Base-by-base conservation (phyloP, 208 protist species). In the Wallacemonas collosoma region DNA sequence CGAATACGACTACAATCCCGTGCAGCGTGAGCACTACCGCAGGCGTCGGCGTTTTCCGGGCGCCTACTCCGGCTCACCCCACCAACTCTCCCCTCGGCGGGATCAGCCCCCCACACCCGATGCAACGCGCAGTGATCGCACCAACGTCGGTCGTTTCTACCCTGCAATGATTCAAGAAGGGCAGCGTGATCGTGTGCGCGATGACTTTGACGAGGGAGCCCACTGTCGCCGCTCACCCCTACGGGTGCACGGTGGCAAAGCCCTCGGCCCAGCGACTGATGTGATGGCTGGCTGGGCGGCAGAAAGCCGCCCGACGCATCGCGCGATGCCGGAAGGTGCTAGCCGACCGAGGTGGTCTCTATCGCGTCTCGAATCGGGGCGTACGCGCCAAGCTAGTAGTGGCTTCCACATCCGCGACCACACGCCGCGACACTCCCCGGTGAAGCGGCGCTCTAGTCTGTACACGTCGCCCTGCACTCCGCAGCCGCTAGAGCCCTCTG, bases 11-110 rank as follows among this genome's bases (percentile, higher is more conserved):
- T 1, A 63, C 57, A 63, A 17, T 47, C 14, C 38, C 17, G 41
- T 3, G 3, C 60, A 65, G 40, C 60, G 60, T 8, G 60, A 65
- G 60, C 40, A 65, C 60, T 65, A 65, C 40, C 60, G 60, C 38
- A 41, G 60, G 3, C 60, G 41, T 3, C 60, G 60, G 17, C 60
- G 60, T 12, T 65, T 65, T 17, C 60, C 57, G 4, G n/a, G 5
- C 9, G 8, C 60, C 41, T 65, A 45, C 60, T 11, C 7, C 15
- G 8, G 17, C 36, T 63, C 57, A 6, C 14, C 55, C 11, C 55
- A 60, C 55, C 11, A 15, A 15, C 0, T 15, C 11, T 53, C 48
- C 11, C 55, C 55, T 9, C 7, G 9, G 55, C 55, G 17, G 57
- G 39, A 6, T 40, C 36, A 7, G 12, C 9, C 38, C 4, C 36